These are phyloP conservation scores for Cryptococcus floricola DNA, from an alignment of 1,284 basidiomycete species.

Conservation along the genomic window DNA sequence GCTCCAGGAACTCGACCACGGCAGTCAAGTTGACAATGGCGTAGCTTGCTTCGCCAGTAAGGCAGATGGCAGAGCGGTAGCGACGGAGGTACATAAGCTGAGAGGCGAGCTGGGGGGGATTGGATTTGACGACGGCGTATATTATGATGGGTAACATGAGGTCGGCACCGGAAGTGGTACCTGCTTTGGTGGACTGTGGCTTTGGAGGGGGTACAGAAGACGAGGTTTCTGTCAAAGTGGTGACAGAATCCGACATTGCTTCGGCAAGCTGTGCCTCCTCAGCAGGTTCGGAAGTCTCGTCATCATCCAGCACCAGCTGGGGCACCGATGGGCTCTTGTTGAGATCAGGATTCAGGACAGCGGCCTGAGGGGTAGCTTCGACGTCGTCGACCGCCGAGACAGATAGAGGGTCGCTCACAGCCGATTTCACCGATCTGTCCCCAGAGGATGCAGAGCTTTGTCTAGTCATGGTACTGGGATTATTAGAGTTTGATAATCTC, in stretches of 20 bases:
- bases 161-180: slow-evolving; percentile 47
- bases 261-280: slow-evolving; percentile 22
- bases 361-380: slow-evolving; percentile 3
- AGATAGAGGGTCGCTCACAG: slow-evolving; percentile 10
- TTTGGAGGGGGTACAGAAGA: slow-evolving; percentile 8
- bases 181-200: slow-evolving; percentile 2
- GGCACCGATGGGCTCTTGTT: slow-evolving; percentile 12
- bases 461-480: not conserved
- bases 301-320: slow-evolving; percentile 17
- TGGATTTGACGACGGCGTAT: slow-evolving; percentile 82
- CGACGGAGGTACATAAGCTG: slow-evolving; percentile 82
- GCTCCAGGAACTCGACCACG: slow-evolving; percentile 87
- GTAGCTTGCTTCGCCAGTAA: slow-evolving; percentile 81
- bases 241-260: slow-evolving; percentile 35
- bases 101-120: slow-evolving; percentile 77
- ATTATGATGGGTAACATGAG: slow-evolving; percentile 73
- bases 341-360: not conserved
- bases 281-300: slow-evolving; percentile 4
- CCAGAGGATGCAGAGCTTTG: not conserved
- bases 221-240: slow-evolving; percentile 13
- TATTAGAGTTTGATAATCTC: not conserved
- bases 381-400: not conserved
- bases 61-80: slow-evolving; percentile 65
- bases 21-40: slow-evolving; percentile 91
- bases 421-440: not conserved